These are phyloP conservation scores for Schizochytrium sp. DNA, from an alignment of 108 stramenopile genomes.

Conservation along the genomic window DNA sequence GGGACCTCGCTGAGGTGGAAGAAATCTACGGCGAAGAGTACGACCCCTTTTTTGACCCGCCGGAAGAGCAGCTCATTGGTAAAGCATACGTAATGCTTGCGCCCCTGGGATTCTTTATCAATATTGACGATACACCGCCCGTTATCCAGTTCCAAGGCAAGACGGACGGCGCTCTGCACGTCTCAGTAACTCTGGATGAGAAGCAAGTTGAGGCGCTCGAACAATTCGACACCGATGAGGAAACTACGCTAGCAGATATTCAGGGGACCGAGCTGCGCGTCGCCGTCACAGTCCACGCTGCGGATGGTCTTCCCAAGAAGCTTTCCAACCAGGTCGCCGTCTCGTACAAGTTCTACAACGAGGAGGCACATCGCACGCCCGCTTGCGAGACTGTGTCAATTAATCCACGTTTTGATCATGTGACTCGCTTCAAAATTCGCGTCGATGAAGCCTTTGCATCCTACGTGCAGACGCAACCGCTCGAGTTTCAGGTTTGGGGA, in stretches of 20 bases:
- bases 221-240: neutral
- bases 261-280: conserved; percentile 17
- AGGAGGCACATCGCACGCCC: neutral
- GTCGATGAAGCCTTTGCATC: neutral
- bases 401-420: neutral
- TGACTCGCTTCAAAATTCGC: neutral
- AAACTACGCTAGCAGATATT: neutral
- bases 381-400: neutral
- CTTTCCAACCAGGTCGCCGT: conserved; percentile 13
- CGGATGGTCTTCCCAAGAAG: conserved; percentile 19
- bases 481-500: conserved; percentile 23
- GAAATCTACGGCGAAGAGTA: conserved; percentile 6
- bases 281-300: neutral
- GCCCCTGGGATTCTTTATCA: conserved; percentile 5
- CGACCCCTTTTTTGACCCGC: conserved; percentile 26
- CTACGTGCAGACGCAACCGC: neutral
- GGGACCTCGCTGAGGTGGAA: neutral
- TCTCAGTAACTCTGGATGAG: neutral
- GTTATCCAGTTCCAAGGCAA: conserved; percentile 27
- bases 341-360: conserved; percentile 25
- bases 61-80: neutral
- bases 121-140: conserved; percentile 23
- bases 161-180: conserved; percentile 15
- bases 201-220: neutral
- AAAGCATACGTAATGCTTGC: conserved; percentile 18